Evolutionary conservation across 441 rosid species (phyloP).

Genomic region (Pelargonium hybrid): DNA sequence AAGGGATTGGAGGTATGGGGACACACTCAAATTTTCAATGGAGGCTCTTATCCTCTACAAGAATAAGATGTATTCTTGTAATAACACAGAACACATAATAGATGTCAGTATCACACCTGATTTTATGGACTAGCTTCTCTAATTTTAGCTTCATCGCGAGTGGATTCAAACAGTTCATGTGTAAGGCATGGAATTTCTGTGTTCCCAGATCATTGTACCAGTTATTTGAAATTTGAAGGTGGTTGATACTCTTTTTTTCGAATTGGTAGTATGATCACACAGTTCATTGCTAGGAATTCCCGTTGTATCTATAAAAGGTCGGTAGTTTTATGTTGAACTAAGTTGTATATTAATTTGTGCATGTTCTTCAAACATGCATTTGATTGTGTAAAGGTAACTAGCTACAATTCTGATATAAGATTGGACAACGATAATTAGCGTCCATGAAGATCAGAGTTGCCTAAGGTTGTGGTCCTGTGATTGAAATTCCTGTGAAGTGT

Average conservation of each 20-base stretch:
- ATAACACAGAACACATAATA: background rate
- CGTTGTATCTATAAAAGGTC: background rate
- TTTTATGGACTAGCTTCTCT: too few relatives aligned
- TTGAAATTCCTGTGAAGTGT: too few relatives aligned
- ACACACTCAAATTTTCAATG: too few relatives aligned
- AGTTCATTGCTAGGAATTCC: background rate
- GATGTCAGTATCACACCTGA: too few relatives aligned
- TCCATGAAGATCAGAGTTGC: background rate
- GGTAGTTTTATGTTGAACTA: background rate
- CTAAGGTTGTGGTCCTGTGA: background rate
- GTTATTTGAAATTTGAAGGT: background rate
- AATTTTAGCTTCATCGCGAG: background rate
- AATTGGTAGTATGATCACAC: background rate
- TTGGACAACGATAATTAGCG: too few relatives aligned
- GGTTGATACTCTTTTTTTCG: background rate
- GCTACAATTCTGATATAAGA: too few relatives aligned
- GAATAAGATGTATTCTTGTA: background rate
- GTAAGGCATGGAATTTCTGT: background rate
- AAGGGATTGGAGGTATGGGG: background rate
- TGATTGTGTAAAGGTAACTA: too few relatives aligned
- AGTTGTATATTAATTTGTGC: too few relatives aligned
- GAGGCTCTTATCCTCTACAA: background rate
- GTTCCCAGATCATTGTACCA: background rate
- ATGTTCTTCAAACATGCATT: too few relatives aligned
- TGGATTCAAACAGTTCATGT: background rate